These are phyloP conservation scores for Malassezia nana DNA, from an alignment of 1,284 basidiomycete species.

Conservation along the genomic window DNA sequence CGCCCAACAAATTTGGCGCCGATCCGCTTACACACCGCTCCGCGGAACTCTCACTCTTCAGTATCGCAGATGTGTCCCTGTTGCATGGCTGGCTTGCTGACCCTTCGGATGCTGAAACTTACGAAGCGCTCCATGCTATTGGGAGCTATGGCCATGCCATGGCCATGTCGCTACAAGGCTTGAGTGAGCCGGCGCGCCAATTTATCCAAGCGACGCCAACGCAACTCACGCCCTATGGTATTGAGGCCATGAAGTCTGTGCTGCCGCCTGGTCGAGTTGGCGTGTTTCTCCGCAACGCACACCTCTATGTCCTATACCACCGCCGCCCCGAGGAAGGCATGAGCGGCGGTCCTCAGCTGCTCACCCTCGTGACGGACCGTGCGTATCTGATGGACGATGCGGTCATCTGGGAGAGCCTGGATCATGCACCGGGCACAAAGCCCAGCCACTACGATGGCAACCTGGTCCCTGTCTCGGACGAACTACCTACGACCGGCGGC, in stretches of 20 bases:
- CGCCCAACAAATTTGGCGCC: slow-evolving; percentile 34
- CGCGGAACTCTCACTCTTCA: slow-evolving; percentile 71
- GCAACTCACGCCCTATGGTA: slow-evolving; percentile 71
- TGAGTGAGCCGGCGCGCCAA: slow-evolving; percentile 21
- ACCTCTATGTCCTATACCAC: slow-evolving; percentile 69
- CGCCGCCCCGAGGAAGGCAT: slow-evolving; percentile 22
- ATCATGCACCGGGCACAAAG: slow-evolving; percentile 66
- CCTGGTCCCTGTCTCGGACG: not conserved
- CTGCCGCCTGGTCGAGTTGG: slow-evolving; percentile 53
- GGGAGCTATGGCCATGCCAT: slow-evolving; percentile 53
- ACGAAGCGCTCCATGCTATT: slow-evolving; percentile 53
- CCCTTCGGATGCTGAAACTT: slow-evolving; percentile 57
- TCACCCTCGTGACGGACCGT: slow-evolving; percentile 70
- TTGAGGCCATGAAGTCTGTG: slow-evolving; percentile 53
- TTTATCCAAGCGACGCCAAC: slow-evolving; percentile 64
- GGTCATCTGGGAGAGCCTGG: slow-evolving; percentile 75
- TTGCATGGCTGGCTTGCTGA: slow-evolving; percentile 89
- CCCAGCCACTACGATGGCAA: slow-evolving; percentile 10
- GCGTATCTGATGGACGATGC: slow-evolving; percentile 65
- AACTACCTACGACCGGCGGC: not conserved
- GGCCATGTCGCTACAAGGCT: slow-evolving; percentile 4
- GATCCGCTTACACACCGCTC: slow-evolving; percentile 19
- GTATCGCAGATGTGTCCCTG: slow-evolving; percentile 67
- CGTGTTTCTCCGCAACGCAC: slow-evolving; percentile 77
- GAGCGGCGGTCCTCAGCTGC: slow-evolving; percentile 51